Evolutionary conservation across 164 flowering plant genomes (phyloP), one percentile per base, ranked within the genome.

Genomic region (Nymphaea colorata): DNA sequence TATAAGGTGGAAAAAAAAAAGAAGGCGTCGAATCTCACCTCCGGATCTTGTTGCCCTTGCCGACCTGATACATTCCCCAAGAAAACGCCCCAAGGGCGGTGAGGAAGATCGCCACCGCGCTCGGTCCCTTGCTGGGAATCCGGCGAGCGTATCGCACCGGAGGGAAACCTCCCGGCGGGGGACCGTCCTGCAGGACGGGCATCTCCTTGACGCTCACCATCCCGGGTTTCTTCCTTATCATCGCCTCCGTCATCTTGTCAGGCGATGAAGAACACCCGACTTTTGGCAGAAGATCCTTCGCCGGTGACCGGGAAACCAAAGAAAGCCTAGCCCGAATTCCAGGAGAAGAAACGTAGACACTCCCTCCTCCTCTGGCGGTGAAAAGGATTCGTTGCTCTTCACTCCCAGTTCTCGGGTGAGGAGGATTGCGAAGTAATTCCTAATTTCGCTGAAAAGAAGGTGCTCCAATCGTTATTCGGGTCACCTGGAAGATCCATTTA

Each of bases 141-240:
- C 97, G 84, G 7, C 98, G 96, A 44, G 98, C 97, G 75, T 79
- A 89, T 10, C 97, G 87, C 36, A 93, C 87, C 61, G 98, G 98
- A 4, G 97, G 75, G 64, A 91, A 93, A 7, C 98, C 98, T 0
- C 98, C 98, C 4, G 98, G 98, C 7, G 98, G 98, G 3, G 98
- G 97, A 15, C 97, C 97, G 79, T 93, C 98, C 67, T 91, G 98
- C 10, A 93, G 85, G 45, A 91, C n/a, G 55, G 98, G 97, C 98
- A 93, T 93, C 59, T 93, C 98, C 87, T 87, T 91, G 64, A 93
- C 93, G 82, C 96, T 89, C 5, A 82, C 89, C 98, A 93, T 93
- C 12, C 98, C 98, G 4, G 97, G 87, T 83, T 93, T 93, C 62
- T 83, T 82, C 83, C 98, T 81, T 3, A 93, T 82, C 90, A 78